These are phyloP conservation scores for Cytospora schulzeri DNA, from an alignment of 2,329 filamentous ascomycete species.

Conservation along the genomic window DNA sequence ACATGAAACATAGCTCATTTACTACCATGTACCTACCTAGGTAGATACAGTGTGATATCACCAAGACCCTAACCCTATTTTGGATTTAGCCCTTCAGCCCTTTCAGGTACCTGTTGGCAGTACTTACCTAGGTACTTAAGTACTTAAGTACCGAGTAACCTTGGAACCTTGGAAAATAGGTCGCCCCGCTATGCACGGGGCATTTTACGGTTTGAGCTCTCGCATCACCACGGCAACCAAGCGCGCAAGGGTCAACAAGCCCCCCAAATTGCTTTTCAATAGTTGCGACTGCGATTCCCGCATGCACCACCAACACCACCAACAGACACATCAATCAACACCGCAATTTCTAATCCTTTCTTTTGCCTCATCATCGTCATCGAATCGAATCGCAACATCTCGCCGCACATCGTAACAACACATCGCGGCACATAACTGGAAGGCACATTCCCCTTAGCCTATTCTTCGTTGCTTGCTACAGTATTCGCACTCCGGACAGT, in stretches of 20 bases:
- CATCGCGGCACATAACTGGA: neutral
- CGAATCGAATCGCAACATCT: conserved; percentile 4
- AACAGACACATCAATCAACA: neutral
- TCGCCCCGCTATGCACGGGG: neutral
- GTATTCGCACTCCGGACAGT: neutral
- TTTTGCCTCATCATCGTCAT: conserved; percentile 5
- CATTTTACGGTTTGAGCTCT: neutral
- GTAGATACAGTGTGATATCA: too few species aligned
- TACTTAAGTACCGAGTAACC: too few species aligned
- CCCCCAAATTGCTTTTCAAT: neutral
- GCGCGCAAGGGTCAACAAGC: neutral
- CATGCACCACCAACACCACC: too few species aligned
- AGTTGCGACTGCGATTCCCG: neutral
- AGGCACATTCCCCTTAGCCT: neutral
- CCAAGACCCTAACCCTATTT: too few species aligned
- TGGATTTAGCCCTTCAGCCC: too few species aligned
- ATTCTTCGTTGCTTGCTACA: neutral
- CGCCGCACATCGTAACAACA: too few species aligned
- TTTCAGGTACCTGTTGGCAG: too few species aligned
- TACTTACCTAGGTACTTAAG: too few species aligned
- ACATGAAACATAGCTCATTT: too few species aligned
- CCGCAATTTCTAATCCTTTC: neutral
- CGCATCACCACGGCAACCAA: neutral
- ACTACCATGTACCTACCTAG: too few species aligned
- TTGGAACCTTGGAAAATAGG: neutral